Evolutionary conservation across 1,139 yeast species (phyloP).

Genomic region (Yamadazyma aaseri): DNA sequence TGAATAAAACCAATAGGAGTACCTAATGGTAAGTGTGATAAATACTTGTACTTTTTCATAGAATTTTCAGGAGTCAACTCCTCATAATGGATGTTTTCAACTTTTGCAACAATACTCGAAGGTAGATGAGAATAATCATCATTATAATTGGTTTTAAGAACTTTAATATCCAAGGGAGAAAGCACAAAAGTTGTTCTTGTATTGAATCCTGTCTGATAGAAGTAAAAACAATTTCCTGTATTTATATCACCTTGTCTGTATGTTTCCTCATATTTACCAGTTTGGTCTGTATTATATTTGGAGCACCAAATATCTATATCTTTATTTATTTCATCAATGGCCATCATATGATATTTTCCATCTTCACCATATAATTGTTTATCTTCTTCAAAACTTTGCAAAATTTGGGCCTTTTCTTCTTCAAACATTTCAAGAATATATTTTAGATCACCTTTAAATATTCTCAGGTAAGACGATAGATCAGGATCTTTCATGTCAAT

Average conservation of each 20-base stretch:
- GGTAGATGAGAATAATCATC: slow-evolving; percentile 65
- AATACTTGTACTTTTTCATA: slow-evolving; percentile 64
- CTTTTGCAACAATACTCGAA: slow-evolving; percentile 52
- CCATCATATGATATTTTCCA: slow-evolving; percentile 55
- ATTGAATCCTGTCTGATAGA: slow-evolving; percentile 72
- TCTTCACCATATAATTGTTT: slow-evolving; percentile 57
- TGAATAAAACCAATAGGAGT: slow-evolving; percentile 83
- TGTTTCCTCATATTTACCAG: slow-evolving; percentile 5
- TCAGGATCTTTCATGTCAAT: slow-evolving; percentile 23
- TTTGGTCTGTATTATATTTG: slow-evolving; percentile 12
- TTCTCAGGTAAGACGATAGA: slow-evolving; percentile 41
- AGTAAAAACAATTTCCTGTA: slow-evolving; percentile 21
- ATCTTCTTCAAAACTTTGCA: slow-evolving; percentile 53
- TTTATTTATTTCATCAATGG: slow-evolving; percentile 53
- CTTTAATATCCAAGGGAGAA: slow-evolving; percentile 76
- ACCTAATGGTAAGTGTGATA: slow-evolving; percentile 82
- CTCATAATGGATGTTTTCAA: slow-evolving; percentile 69
- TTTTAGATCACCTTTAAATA: slow-evolving; percentile 60
- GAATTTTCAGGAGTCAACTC: slow-evolving; percentile 55
- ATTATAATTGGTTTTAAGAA: slow-evolving; percentile 63
- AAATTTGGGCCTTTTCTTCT: slow-evolving; percentile 52
- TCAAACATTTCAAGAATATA: slow-evolving; percentile 56
- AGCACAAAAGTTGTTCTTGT: slow-evolving; percentile 65
- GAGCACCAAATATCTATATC: slow-evolving; percentile 39
- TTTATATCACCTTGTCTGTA: slow-evolving; percentile 11